Evolutionary conservation across 495 filamentous ascomycete species (phyloP).

Genomic region (Lophiotrema nucula): DNA sequence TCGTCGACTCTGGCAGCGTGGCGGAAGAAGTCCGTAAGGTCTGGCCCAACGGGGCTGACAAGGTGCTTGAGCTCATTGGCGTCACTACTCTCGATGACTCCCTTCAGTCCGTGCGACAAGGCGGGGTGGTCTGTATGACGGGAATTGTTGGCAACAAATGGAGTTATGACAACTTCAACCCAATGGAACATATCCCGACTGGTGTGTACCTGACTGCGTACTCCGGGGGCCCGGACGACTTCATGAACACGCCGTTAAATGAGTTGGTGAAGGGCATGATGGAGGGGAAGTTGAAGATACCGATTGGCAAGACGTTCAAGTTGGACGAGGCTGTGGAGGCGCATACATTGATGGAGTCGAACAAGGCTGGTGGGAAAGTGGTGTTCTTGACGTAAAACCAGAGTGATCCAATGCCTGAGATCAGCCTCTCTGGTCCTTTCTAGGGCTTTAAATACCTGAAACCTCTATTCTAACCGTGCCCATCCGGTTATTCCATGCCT

Average conservation of each 20-base stretch:
- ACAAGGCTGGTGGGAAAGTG: slow-evolving; percentile 38
- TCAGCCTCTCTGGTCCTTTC: too few relatives aligned
- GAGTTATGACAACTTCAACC: slow-evolving; percentile 46
- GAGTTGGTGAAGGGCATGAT: slow-evolving; percentile 45
- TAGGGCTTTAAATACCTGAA: too few relatives aligned
- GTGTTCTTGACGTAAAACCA: slow-evolving; percentile 32
- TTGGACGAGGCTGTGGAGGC: slow-evolving; percentile 54
- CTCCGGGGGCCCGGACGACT: slow-evolving; percentile 45
- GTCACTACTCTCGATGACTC: slow-evolving; percentile 47
- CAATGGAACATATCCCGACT: slow-evolving; percentile 49
- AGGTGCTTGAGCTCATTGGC: slow-evolving; percentile 52
- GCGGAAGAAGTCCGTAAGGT: slow-evolving; percentile 40
- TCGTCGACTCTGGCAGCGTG: slow-evolving; percentile 47
- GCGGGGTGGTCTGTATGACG: slow-evolving; percentile 51
- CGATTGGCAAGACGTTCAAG: slow-evolving; percentile 48
- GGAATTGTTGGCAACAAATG: slow-evolving; percentile 55
- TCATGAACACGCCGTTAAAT: slow-evolving; percentile 50
- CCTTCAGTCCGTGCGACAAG: slow-evolving; percentile 41
- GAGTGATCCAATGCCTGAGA: too few relatives aligned
- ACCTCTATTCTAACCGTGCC: too few relatives aligned
- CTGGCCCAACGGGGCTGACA: slow-evolving; percentile 44
- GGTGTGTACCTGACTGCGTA: slow-evolving; percentile 49
- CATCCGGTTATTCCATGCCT: too few relatives aligned
- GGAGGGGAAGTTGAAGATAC: slow-evolving; percentile 44
- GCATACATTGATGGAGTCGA: slow-evolving; percentile 41